Evolutionary conservation across 805 yeast species (phyloP).

Genomic region (Starmerella kuoi): DNA sequence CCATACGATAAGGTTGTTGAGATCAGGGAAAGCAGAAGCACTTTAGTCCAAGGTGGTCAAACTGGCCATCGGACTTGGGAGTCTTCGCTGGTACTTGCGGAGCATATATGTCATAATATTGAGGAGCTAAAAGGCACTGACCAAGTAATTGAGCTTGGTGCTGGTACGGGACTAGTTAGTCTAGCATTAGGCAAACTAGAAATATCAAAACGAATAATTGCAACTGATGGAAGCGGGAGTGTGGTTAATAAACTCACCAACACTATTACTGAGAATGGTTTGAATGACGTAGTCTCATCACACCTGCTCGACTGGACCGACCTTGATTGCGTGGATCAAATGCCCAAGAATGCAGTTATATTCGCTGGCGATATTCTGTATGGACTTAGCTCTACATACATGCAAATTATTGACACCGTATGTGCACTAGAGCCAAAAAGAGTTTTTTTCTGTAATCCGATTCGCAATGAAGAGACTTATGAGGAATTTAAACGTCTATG

Average conservation of each 20-base stretch:
- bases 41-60: conserved; percentile 13
- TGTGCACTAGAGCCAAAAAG: conserved; percentile 5
- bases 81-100: conserved; percentile 17
- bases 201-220: background rate
- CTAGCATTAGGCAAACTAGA: conserved; percentile 11
- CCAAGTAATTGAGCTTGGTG: conserved; percentile 14
- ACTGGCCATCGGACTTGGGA: conserved; percentile 22
- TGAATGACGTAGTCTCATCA: background rate
- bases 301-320: conserved; percentile 15
- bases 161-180: conserved; percentile 21
- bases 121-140: background rate
- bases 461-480: conserved; percentile 12
- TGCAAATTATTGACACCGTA: conserved; percentile 5
- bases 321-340: background rate
- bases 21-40: conserved; percentile 11
- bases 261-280: background rate
- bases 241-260: conserved; percentile 4
- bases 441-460: conserved; percentile 13
- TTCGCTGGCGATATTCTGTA: conserved; percentile 19
- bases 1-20: background rate
- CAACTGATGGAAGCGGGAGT: conserved; percentile 16
- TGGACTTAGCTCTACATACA: conserved; percentile 9
- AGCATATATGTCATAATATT: conserved; percentile 5
- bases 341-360: conserved; percentile 8
- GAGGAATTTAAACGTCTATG: conserved; percentile 9